Base-by-base conservation (phyloP, 495 filamentous ascomycete genomes). In the Neurospora tetraspora region DNA sequence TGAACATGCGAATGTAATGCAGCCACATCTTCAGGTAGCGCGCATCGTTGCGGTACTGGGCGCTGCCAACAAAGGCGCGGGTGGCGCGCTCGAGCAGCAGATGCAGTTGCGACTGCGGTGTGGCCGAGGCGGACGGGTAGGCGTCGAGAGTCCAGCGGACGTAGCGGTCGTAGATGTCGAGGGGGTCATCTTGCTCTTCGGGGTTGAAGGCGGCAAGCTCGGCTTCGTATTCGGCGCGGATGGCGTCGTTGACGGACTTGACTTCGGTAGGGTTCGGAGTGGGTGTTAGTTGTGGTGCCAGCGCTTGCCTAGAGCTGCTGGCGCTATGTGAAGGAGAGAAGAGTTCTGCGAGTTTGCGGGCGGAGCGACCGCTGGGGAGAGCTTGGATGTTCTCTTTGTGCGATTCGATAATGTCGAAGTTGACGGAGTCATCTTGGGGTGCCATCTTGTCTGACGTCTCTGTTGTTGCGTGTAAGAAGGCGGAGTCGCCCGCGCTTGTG, bases 341-440 rank as follows among this genome's bases (percentile, higher is more conserved):
- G 69, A 94, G 88, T 45, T 90, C 88, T n/a, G 90, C 94, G 39
- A 99, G 90, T 20, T 93, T 92, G 82, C 91, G 91, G 18, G 96
- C 96, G 39, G 94, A 98, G 71, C 96, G 89, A 42, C 96, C 96
- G 68, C 93, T 91, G 2, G 96, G 93, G 45, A 98, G 86, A 14
- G 94, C 91, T 78, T 97, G 94, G 53, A 98, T 97, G 78, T 99
- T 98, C 82, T 99, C 96, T 82, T 99, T 99, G 78, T 97, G 94
- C 59, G 86, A 87, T 80, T 99, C 96, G 83, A 99, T 98, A 74
- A 98, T 89, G 74, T 97, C 92, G 85, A 99, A 98, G 81, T 96
- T 89, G 78, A 97, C 92, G 18, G 85, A 76, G 79, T 87, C 83
- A 72, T 84, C 83, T 70, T 81, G 74, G 71, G 79, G 81, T 73